Percentiles rank a stretch among this genome's conserved stretches.
Conservation (phyloP, 805 yeast genomes). For the Ogataea paraovalis region DNA sequence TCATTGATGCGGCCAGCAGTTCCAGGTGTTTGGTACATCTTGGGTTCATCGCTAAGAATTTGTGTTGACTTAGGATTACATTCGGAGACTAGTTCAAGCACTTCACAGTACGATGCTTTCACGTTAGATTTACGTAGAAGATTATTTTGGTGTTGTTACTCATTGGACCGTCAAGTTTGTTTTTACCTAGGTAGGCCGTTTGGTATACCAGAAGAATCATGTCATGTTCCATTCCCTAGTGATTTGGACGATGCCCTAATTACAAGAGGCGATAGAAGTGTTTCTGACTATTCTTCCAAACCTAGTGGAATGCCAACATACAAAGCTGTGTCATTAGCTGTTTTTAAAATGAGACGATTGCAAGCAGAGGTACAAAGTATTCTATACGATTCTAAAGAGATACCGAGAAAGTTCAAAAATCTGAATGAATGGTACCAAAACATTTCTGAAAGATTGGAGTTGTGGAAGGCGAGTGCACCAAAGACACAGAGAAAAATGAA, state of each 20-base stretch:
- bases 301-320: constrained; percentile 46
- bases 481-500: constrained; percentile 56
- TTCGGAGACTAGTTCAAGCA: constrained; percentile 43
- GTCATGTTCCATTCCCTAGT: constrained; percentile 69
- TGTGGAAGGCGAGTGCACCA: constrained; percentile 61
- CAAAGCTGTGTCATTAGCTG: constrained; percentile 61
- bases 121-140: constrained; percentile 67
- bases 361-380: constrained; percentile 76
- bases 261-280: constrained; percentile 23
- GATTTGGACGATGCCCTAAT: constrained; percentile 70
- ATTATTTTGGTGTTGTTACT: constrained; percentile 85
- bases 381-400: constrained; percentile 64
- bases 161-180: constrained; percentile 81
- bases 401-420: constrained; percentile 58
- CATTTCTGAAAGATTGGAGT: constrained; percentile 47
- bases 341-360: constrained; percentile 65
- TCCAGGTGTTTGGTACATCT: constrained; percentile 90
- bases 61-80: constrained; percentile 86
- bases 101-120: constrained; percentile 43
- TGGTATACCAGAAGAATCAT: constrained; percentile 80
- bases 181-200: constrained; percentile 84
- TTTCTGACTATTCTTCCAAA: constrained; percentile 37
- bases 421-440: constrained; percentile 61
- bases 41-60: constrained; percentile 75
- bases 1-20: constrained; percentile 84